Percentiles rank a stretch among this genome's conserved stretches.
phyloP scores from a whole-genome alignment of 805 yeast species.

The Metschnikowia lachancei region DNA sequence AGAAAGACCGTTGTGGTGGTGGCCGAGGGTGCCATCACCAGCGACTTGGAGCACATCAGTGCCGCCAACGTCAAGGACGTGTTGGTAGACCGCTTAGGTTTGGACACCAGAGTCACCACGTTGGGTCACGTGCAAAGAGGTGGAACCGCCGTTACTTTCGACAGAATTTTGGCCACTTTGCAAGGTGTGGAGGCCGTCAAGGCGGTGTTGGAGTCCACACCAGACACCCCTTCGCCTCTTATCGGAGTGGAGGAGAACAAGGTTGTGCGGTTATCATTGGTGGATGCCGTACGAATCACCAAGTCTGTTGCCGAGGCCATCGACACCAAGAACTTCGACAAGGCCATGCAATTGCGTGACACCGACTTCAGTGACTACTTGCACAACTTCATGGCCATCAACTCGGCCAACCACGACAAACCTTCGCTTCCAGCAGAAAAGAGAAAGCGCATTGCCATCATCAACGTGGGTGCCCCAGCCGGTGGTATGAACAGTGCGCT shows the following conservation, averaged over 20 bases:
- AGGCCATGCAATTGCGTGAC: slow-evolving; percentile 70
- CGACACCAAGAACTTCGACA: slow-evolving; percentile 59
- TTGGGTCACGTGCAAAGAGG: slow-evolving; percentile 83
- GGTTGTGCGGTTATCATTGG: slow-evolving; percentile 62
- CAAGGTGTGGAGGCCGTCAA: slow-evolving; percentile 83
- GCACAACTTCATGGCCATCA: slow-evolving; percentile 55
- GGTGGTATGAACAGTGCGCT: slow-evolving; percentile 94
- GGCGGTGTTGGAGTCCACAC: slow-evolving; percentile 65
- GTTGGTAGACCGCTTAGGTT: slow-evolving; percentile 56
- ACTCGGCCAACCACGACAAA: slow-evolving; percentile 40
- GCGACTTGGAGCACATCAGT: slow-evolving; percentile 64
- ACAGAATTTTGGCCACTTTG: slow-evolving; percentile 66
- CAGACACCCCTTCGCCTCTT: slow-evolving; percentile 76
- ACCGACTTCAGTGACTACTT: slow-evolving; percentile 66
- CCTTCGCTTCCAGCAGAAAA: slow-evolving; percentile 49
- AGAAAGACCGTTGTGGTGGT: slow-evolving; percentile 77
- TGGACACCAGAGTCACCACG: slow-evolving; percentile 76
- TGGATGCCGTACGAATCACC: slow-evolving; percentile 71
- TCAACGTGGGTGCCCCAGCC: slow-evolving; percentile 96
- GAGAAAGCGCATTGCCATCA: slow-evolving; percentile 73
- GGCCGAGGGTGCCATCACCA: slow-evolving; percentile 80
- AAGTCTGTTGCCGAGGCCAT: slow-evolving; percentile 72
- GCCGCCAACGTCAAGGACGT: slow-evolving; percentile 64
- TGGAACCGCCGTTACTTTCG: slow-evolving; percentile 76
- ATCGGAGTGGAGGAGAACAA: slow-evolving; percentile 71